These are phyloP conservation scores for Pythium brachiatum DNA, from an alignment of 352 stramenopile genomes.

Conservation along the genomic window DNA sequence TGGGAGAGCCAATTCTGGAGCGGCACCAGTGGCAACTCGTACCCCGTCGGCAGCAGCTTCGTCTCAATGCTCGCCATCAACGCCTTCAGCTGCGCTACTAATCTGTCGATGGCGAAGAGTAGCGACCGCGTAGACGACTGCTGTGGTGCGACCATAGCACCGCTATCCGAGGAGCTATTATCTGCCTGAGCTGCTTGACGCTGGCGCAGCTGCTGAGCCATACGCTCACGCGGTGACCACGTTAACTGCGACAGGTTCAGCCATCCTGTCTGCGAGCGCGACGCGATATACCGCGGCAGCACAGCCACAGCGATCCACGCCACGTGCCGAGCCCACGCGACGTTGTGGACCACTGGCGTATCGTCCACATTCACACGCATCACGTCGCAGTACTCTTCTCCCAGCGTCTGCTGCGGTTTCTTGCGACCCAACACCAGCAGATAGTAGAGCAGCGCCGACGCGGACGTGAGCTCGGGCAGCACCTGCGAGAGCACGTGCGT, in stretches of 20 bases:
- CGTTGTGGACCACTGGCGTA: conserved; percentile 23
- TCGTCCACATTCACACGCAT: conserved; percentile 47
- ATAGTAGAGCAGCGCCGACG: conserved; percentile 70
- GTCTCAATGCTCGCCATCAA: conserved; percentile 38
- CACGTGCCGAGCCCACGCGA: conserved; percentile 38
- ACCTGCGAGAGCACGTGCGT: conserved; percentile 75
- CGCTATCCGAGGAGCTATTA: background rate
- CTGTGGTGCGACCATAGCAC: conserved; percentile 4
- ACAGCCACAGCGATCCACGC: conserved; percentile 59
- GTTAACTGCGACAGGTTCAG: conserved; percentile 62
- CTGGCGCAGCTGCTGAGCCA: conserved; percentile 72
- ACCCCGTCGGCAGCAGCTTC: conserved; percentile 47
- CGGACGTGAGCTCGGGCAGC: conserved; percentile 63
- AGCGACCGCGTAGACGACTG: conserved; percentile 27
- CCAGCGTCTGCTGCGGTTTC: conserved; percentile 77
- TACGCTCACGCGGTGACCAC: conserved; percentile 63
- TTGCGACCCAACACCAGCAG: conserved; percentile 48
- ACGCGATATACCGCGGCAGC: conserved; percentile 54
- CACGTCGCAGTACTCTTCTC: conserved; percentile 86
- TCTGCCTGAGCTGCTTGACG: conserved; percentile 29
- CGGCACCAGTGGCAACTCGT: conserved; percentile 50
- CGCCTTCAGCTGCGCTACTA: conserved; percentile 45
- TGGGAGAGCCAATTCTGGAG: conserved; percentile 51
- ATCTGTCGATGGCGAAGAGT: conserved; percentile 30
- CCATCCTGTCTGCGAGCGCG: conserved; percentile 71